A percentile compares a stretch with the other conserved stretches of the same genome.
These are phyloP conservation scores for Dillenia turbinata DNA, from an alignment of 164 flowering plant genomes.

Conservation along the genomic window DNA sequence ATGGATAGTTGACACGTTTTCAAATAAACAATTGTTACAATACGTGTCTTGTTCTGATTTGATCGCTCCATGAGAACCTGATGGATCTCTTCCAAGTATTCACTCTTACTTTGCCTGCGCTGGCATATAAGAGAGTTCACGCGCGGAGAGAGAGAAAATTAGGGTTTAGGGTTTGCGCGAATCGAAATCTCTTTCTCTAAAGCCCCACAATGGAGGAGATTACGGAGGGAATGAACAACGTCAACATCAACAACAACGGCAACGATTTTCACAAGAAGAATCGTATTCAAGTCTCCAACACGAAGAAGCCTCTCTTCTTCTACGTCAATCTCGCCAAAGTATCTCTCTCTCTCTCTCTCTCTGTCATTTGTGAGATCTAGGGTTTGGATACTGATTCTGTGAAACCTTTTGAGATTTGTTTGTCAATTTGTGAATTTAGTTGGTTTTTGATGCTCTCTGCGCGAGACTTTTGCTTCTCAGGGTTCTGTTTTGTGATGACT, in stretches of 20 bases:
- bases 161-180: conserved; percentile 21
- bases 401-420: no score
- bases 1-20: no score
- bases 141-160: background rate
- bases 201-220: conserved; percentile 47
- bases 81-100: no score
- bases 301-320: conserved; percentile 54
- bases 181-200: no score
- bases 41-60: no score
- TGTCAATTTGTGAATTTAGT: background rate
- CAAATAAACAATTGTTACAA: no score
- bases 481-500: background rate
- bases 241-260: conserved; percentile 39
- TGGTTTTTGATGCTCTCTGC: background rate
- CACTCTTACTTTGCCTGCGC: no score
- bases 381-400: no score
- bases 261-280: conserved; percentile 50
- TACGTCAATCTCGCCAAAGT: conserved; percentile 65
- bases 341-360: background rate
- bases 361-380: no score
- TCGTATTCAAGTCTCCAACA: conserved; percentile 72
- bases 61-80: no score
- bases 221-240: conserved; percentile 50
- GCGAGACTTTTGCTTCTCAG: background rate
- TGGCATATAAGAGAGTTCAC: no score